Conservation (phyloP, 1,139 yeast genomes). For the Candida glucosophila region DNA sequence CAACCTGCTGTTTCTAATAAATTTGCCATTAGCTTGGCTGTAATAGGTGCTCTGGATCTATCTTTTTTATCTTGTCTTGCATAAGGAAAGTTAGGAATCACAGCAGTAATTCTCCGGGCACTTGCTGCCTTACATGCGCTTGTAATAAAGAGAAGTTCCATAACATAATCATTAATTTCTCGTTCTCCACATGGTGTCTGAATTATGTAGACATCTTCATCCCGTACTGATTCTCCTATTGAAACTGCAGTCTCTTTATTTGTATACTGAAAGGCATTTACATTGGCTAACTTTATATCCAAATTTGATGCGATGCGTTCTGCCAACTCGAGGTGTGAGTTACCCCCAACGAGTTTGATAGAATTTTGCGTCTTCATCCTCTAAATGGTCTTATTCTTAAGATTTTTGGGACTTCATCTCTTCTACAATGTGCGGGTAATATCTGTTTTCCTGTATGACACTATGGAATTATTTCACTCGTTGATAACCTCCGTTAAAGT, state of each 20-base stretch:
- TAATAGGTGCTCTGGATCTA: slow-evolving; percentile 93
- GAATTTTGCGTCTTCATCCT: slow-evolving; percentile 37
- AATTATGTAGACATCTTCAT: slow-evolving; percentile 87
- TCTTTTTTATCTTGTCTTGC: slow-evolving; percentile 98
- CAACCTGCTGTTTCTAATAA: slow-evolving; percentile 95
- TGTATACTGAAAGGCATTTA: slow-evolving; percentile 63
- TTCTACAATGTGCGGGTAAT: not conserved
- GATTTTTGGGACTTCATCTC: not conserved
- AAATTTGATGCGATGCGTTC: slow-evolving; percentile 55
- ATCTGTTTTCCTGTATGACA: too few relatives aligned
- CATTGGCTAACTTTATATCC: slow-evolving; percentile 48
- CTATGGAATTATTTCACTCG: too few relatives aligned
- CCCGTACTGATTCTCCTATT: slow-evolving; percentile 92
- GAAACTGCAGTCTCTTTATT: slow-evolving; percentile 87
- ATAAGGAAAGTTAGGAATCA: slow-evolving; percentile 91
- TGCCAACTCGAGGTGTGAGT: slow-evolving; percentile 81
- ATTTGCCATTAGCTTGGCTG: slow-evolving; percentile 94
- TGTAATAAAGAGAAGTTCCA: slow-evolving; percentile 85
- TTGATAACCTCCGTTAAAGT: too few relatives aligned
- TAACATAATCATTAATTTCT: slow-evolving; percentile 70
- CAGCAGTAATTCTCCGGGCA: slow-evolving; percentile 92
- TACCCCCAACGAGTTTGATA: slow-evolving; percentile 79
- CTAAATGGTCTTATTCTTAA: not conserved
- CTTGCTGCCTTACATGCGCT: slow-evolving; percentile 95
- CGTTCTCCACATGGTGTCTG: slow-evolving; percentile 84